Evolutionary conservation across 2,329 filamentous ascomycete species (phyloP).

Genomic region (Incumbomyces lentus): DNA sequence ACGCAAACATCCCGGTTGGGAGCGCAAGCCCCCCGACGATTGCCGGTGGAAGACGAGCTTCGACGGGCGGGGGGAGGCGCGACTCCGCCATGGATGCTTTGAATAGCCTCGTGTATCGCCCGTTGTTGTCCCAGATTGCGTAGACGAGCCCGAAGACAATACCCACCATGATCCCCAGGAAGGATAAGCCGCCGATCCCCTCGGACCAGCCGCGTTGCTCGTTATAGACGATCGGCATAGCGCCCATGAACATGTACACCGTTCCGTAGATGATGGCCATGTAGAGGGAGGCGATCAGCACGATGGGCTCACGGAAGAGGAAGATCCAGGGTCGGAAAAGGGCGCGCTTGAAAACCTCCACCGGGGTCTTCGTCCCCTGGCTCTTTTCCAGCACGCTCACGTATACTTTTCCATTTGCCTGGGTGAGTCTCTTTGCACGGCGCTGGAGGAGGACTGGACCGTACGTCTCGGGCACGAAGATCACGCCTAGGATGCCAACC

Average conservation of each 20-base stretch:
- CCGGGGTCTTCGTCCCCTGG: slow-evolving; percentile 23
- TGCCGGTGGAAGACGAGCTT: slow-evolving; percentile 42
- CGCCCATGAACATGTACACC: slow-evolving; percentile 49
- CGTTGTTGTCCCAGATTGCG: slow-evolving; percentile 32
- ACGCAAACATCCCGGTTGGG: slow-evolving; percentile 49
- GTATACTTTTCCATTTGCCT: slow-evolving; percentile 46
- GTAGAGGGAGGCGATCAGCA: slow-evolving; percentile 54
- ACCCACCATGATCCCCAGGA: slow-evolving; percentile 52
- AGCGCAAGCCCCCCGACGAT: slow-evolving; percentile 42
- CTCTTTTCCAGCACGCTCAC: slow-evolving; percentile 41
- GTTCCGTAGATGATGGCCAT: slow-evolving; percentile 26
- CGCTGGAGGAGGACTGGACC: slow-evolving; percentile 42
- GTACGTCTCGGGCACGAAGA: slow-evolving; percentile 51
- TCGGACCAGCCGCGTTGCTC: slow-evolving; percentile 47
- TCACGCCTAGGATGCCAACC: slow-evolving; percentile 43
- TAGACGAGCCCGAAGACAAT: slow-evolving; percentile 30
- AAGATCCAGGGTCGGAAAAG: slow-evolving; percentile 57
- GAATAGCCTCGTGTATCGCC: slow-evolving; percentile 10
- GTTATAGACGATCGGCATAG: slow-evolving; percentile 58
- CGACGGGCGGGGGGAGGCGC: slow-evolving; percentile 27
- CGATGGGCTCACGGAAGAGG: slow-evolving; percentile 60
- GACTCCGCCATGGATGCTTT: no score
- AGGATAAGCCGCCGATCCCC: slow-evolving; percentile 52
- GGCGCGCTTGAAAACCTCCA: slow-evolving; percentile 41
- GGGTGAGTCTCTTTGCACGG: slow-evolving; percentile 42